Evolutionary conservation across 441 rosid genomes (phyloP), one percentile per base, ranked within the genome.

Genomic region (Breynia disticha): DNA sequence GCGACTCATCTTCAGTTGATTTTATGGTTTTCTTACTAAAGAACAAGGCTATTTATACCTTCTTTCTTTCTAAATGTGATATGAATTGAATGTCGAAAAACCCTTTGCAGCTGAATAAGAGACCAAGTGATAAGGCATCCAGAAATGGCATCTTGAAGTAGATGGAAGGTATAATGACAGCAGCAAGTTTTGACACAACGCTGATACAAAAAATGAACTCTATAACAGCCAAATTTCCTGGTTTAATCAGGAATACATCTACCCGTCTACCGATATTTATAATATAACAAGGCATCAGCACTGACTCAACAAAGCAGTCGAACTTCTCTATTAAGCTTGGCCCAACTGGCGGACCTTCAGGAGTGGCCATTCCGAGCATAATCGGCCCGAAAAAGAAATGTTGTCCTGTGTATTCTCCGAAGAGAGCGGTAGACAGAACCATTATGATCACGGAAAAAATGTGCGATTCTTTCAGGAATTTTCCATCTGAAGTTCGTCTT

Each of bases 401-500:
- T 4, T 62, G 56, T 0, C 78, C 74, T 0, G 47, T 51, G 46
- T 55, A 10, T 21, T 76, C 79, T 0, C 67, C 55, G 20, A 67
- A 56, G 1, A 78, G 50, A 18, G 54, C 50, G 12, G 42, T 42
- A 15, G 51, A 1, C 47, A 72, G 65, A 11, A 78, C 67, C 60
- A 70, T 45, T 14, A 74, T n/a, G 24, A 48, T 45, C 13, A 72
- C 54, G 10, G 24, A 24, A 5, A 54, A 44, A 10, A 74, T 22
- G 42, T 67, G 59, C 0, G 67, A 42, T 52, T 62, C 70, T 72
- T 69, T 78, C 16, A 78, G 50, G n/a, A 75, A 47, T n/a, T 68
- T 59, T 56, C 84, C 82, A 18, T 74, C 77, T 1, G 79, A 82
- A 39, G 77, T 74, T 63, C 45, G 54, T 49, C 49, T 64, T 35